These are phyloP conservation scores for Cercophora samala DNA, from an alignment of 495 filamentous ascomycete genomes.

Conservation along the genomic window DNA sequence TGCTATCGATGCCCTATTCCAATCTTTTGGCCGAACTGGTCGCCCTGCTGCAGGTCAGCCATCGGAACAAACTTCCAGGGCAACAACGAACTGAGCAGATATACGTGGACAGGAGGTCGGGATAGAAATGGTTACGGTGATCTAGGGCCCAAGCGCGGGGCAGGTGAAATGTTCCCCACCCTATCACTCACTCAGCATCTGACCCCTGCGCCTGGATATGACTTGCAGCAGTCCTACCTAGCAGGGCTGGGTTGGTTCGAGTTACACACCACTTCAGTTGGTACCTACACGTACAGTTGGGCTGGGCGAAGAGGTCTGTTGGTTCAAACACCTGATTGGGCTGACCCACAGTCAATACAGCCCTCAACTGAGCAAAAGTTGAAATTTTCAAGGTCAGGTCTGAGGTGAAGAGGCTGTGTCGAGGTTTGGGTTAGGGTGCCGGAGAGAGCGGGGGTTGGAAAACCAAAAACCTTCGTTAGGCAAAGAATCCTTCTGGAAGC, in stretches of 20 bases:
- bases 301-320: conserved; percentile 10
- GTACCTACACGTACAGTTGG: conserved; percentile 14
- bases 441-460: background rate
- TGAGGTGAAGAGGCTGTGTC: background rate
- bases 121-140: background rate
- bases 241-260: background rate
- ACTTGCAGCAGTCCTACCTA: conserved; percentile 26
- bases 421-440: background rate
- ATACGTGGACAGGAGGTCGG: conserved; percentile 6
- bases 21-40: background rate
- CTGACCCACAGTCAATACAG: background rate
- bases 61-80: background rate
- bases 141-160: conserved; percentile 10
- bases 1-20: conserved; percentile 17
- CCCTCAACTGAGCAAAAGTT: background rate
- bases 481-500: background rate
- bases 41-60: background rate
- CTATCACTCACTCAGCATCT: conserved; percentile 15
- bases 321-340: background rate
- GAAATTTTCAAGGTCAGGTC: background rate
- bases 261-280: background rate
- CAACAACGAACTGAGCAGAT: background rate
- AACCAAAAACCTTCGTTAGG: background rate
- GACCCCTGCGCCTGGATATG: conserved; percentile 21
- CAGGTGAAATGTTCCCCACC: conserved; percentile 9